Conservation (phyloP, 2,329 filamentous ascomycete genomes). For the Colletotrichum limetticola region DNA sequence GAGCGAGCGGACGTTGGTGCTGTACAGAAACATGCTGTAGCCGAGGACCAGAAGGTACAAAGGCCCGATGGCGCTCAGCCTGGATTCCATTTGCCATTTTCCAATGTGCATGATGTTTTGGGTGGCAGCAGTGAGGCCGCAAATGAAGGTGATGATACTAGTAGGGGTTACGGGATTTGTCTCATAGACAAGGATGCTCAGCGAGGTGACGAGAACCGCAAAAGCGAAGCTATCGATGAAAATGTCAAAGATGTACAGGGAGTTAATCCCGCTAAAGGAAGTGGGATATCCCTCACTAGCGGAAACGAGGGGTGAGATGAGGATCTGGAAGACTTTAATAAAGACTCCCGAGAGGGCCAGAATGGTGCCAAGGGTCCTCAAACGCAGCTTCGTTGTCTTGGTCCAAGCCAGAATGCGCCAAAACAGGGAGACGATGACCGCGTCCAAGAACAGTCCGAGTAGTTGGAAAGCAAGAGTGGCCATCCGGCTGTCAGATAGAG, state of each 20-base stretch:
- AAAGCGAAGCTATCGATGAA: constrained; percentile 60
- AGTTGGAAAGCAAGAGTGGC: constrained; percentile 55
- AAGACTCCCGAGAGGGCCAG: constrained; percentile 53
- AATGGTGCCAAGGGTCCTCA: constrained; percentile 57
- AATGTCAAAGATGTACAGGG: constrained; percentile 60
- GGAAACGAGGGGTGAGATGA: constrained; percentile 42
- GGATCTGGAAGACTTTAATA: constrained; percentile 50
- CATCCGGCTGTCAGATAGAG: constrained; percentile 50
- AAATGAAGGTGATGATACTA: constrained; percentile 55
- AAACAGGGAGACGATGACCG: constrained; percentile 55
- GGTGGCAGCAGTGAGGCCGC: constrained; percentile 50
- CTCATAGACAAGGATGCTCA: constrained; percentile 58
- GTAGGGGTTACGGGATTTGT: constrained; percentile 55
- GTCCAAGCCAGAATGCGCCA: constrained; percentile 65
- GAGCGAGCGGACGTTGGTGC: constrained; percentile 55
- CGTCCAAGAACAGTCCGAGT: constrained; percentile 57
- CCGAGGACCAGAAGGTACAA: constrained; percentile 53
- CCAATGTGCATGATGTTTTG: constrained; percentile 51
- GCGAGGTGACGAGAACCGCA: constrained; percentile 55
- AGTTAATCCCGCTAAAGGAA: constrained; percentile 49
- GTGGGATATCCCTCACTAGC: constrained; percentile 37
- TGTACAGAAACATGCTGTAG: constrained; percentile 55
- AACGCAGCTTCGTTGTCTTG: constrained; percentile 56
- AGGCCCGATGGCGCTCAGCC: constrained; percentile 47
- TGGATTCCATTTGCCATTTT: constrained; percentile 57